phyloP scores from a whole-genome alignment of 2,329 filamentous ascomycete genomes.

The Trichophyton verrucosum region DNA sequence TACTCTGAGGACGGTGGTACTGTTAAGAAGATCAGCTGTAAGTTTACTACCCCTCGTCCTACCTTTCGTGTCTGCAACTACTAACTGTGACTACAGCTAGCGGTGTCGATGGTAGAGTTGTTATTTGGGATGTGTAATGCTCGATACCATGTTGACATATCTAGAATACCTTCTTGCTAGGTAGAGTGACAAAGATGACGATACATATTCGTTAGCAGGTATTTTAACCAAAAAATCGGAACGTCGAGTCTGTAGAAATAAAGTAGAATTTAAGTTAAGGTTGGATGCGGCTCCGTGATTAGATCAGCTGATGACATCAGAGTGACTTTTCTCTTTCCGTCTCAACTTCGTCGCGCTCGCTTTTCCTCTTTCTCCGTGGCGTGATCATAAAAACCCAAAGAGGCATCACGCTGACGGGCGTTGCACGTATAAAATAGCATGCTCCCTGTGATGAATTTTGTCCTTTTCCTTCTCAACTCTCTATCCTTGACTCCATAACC shows the following conservation, averaged over 20 bases:
- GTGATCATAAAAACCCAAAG: not conserved
- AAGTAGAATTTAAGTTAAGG: not conserved
- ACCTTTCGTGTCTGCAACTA: conserved; percentile 8
- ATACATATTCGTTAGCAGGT: too few relatives aligned
- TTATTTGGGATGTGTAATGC: conserved; percentile 58
- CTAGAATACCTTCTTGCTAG: too few relatives aligned
- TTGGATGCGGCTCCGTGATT: conserved; percentile 2
- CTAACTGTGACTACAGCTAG: conserved; percentile 44
- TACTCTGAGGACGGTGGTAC: conserved; percentile 55
- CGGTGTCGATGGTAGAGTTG: conserved; percentile 70
- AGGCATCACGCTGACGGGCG: not conserved
- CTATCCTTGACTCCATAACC: not conserved
- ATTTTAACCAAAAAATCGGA: too few relatives aligned
- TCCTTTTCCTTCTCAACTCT: not conserved
- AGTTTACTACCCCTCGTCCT: conserved; percentile 26
- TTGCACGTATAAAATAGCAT: not conserved
- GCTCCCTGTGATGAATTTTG: not conserved
- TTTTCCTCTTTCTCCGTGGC: not conserved
- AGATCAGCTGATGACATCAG: not conserved
- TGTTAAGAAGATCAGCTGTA: conserved; percentile 76
- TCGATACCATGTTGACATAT: not conserved
- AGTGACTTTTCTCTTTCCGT: not conserved
- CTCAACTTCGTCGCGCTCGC: not conserved
- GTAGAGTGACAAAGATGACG: too few relatives aligned
- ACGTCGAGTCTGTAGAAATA: too few relatives aligned